Evolutionary conservation across 2,329 filamentous ascomycete species (phyloP).

Genomic region (Colletotrichum eremochloae): DNA sequence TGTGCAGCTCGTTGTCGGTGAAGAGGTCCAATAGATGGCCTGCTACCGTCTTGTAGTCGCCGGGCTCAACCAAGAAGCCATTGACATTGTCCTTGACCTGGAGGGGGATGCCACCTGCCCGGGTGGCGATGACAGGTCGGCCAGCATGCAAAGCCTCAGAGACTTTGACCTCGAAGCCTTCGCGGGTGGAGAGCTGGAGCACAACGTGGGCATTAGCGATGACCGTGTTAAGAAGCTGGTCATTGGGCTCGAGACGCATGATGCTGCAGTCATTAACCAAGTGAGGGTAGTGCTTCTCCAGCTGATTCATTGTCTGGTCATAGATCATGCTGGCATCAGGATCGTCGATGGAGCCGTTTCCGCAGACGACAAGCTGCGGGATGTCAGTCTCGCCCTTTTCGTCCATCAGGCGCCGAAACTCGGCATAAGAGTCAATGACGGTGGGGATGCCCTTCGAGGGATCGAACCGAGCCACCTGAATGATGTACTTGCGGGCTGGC

Average conservation of each 20-base stretch:
- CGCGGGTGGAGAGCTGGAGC: slow-evolving; percentile 83
- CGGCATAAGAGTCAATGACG: slow-evolving; percentile 80
- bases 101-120: slow-evolving; percentile 83
- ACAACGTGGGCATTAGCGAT: slow-evolving; percentile 80
- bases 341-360: slow-evolving; percentile 85
- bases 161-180: slow-evolving; percentile 90
- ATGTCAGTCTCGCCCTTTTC: slow-evolving; percentile 63
- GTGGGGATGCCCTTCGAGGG: slow-evolving; percentile 86
- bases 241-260: slow-evolving; percentile 82
- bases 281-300: slow-evolving; percentile 73
- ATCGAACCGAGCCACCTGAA: slow-evolving; percentile 86
- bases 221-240: slow-evolving; percentile 84
- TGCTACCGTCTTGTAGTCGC: slow-evolving; percentile 78
- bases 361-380: slow-evolving; percentile 82
- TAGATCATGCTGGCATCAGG: slow-evolving; percentile 81
- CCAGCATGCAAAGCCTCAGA: slow-evolving; percentile 87
- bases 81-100: slow-evolving; percentile 80
- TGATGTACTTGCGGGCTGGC: slow-evolving; percentile 77
- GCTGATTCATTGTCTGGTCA: slow-evolving; percentile 76
- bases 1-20: slow-evolving; percentile 73
- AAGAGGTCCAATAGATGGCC: slow-evolving; percentile 75
- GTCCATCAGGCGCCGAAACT: slow-evolving; percentile 74
- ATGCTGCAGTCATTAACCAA: slow-evolving; percentile 77
- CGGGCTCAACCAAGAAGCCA: slow-evolving; percentile 80
- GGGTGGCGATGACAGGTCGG: slow-evolving; percentile 81